Percentiles rank a stretch among this genome's conserved stretches.
Evolutionary conservation across 371 early-diverging fungal genomes (phyloP).

Genomic region (Mucor saturninus): DNA sequence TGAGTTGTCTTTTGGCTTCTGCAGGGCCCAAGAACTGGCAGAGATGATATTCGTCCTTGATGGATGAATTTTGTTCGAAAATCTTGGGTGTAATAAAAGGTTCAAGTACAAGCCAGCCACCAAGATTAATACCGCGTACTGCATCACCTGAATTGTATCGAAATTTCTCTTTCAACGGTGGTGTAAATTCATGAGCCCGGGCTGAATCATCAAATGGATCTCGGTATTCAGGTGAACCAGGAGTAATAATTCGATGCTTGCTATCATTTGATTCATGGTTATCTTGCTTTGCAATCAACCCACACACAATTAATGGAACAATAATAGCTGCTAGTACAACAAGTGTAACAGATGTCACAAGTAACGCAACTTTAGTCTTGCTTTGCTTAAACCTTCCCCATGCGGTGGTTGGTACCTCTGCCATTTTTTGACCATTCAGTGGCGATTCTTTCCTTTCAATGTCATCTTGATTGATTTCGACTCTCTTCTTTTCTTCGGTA

Average conservation of each 20-base stretch:
- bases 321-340: conserved; percentile 9
- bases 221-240: conserved; percentile 8
- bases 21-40: conserved; percentile 62
- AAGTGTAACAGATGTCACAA: conserved; percentile 6
- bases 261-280: background rate
- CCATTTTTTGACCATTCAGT: background rate
- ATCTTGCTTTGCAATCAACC: conserved; percentile 8
- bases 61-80: conserved; percentile 55
- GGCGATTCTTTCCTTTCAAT: conserved; percentile 2
- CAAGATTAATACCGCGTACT: conserved; percentile 77
- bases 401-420: background rate
- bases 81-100: conserved; percentile 76
- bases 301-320: conserved; percentile 10
- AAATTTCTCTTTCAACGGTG: conserved; percentile 58
- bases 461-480: background rate
- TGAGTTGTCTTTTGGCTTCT: conserved; percentile 55
- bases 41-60: conserved; percentile 72
- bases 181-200: conserved; percentile 43
- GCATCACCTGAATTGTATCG: conserved; percentile 51
- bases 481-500: background rate
- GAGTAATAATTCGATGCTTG: conserved; percentile 7
- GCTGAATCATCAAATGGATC: conserved; percentile 44
- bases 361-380: conserved; percentile 8
- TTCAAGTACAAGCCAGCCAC: conserved; percentile 77
- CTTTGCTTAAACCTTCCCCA: conserved; percentile 8